Evolutionary conservation across 169 alveolate genomes (phyloP).

Genomic region (Eimeria praecox): DNA sequence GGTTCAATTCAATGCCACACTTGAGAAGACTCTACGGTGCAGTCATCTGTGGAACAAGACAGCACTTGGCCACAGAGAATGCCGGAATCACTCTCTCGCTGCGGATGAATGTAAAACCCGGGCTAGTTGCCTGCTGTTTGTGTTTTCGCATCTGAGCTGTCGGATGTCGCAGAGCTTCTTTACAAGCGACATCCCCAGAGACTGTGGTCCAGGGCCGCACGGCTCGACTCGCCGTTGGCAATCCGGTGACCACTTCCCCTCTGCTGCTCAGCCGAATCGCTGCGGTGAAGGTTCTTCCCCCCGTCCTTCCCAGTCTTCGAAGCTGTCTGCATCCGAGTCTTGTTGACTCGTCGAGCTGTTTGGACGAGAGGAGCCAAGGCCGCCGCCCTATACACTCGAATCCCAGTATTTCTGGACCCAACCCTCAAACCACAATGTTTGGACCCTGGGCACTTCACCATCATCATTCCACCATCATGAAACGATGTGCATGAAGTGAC

Average conservation of each 20-base stretch:
- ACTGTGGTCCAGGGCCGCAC: slow-evolving; percentile 2
- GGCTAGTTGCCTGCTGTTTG: not conserved
- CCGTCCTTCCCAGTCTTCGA: not conserved
- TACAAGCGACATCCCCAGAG: slow-evolving; percentile 16
- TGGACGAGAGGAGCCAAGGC: not conserved
- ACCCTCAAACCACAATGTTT: no score
- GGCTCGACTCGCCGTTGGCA: slow-evolving; percentile 5
- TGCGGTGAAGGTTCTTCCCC: not conserved
- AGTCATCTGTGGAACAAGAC: not conserved
- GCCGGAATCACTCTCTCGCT: slow-evolving; percentile 1
- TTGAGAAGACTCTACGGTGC: slow-evolving; percentile 8
- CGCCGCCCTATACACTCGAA: no score
- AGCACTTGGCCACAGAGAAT: not conserved
- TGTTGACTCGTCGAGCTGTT: not conserved
- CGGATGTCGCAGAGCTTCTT: not conserved
- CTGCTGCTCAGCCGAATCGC: slow-evolving; percentile 15
- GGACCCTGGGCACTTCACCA: not conserved
- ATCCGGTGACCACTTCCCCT: slow-evolving; percentile 2
- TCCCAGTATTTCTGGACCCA: no score
- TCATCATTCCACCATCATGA: not conserved
- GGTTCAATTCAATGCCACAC: not conserved
- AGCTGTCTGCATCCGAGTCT: not conserved
- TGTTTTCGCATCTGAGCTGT: slow-evolving; percentile 8
- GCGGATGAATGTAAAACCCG: not conserved
- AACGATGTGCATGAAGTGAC: not conserved